Base-by-base conservation (phyloP, 1,284 basidiomycete genomes). In the Rugosomyces carneus region DNA sequence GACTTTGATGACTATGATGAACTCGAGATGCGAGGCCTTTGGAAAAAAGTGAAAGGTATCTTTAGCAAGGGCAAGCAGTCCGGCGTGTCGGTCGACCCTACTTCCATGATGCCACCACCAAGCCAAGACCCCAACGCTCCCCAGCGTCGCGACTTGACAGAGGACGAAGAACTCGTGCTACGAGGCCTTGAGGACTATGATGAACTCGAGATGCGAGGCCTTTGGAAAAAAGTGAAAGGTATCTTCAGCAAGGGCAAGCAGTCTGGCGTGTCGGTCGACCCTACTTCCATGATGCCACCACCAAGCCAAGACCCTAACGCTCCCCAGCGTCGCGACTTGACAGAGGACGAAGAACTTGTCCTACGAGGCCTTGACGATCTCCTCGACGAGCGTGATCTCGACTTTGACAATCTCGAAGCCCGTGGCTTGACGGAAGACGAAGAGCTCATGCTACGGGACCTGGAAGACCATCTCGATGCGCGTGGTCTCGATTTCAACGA, bases 391-490 rank as follows among this genome's bases (percentile, higher is more conserved):
- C 37, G 37, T 26, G 27, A 40, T 15, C 36, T 39, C 26, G 44
- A 44, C 35, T 13, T 37, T 8, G 27, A 45, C 13, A 37, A 45
- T n/a, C 37, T 45, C 2, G 29, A 34, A 6, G 37, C 27, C 2
- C 44, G 44, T 20, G 42, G 42, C n/a, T n/a, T 10, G 15, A 37
- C 9, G 13, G 35, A n/a, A n/a, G n/a, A n/a, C n/a, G n/a, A n/a
- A n/a, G n/a, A n/a, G n/a, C n/a, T n/a, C n/a, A n/a, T n/a, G n/a
- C n/a, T n/a, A n/a, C n/a, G n/a, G n/a, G n/a, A n/a, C n/a, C n/a
- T n/a, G n/a, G n/a, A n/a, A n/a, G n/a, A n/a, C n/a, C n/a, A n/a
- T n/a, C n/a, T n/a, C n/a, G n/a, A n/a, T n/a, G n/a, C n/a, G n/a
- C n/a, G n/a, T n/a, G n/a, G n/a, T n/a, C n/a, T n/a, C n/a, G n/a